Conservation (phyloP, 192 early-diverging fungal species). For the Nowakowskiella sp. region DNA sequence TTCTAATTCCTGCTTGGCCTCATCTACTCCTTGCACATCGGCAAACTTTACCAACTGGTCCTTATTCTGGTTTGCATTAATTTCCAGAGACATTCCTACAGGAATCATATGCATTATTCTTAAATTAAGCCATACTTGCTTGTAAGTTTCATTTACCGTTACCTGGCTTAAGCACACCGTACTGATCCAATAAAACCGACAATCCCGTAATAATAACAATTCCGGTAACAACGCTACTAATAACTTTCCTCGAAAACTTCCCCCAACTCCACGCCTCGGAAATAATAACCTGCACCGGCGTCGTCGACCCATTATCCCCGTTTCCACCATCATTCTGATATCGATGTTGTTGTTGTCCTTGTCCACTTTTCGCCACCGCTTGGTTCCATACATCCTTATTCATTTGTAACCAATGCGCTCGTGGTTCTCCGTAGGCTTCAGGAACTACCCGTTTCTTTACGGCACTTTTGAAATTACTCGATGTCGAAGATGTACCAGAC, state of each 20-base stretch:
- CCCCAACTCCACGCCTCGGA: constrained; percentile 51
- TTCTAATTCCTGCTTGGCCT: constrained; percentile 94
- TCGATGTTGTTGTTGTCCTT: background rate
- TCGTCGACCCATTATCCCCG: constrained; percentile 9
- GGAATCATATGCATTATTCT: background rate
- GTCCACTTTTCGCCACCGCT: constrained; percentile 6
- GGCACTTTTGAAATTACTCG: constrained; percentile 6
- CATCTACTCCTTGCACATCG: constrained; percentile 96
- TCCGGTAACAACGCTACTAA: constrained; percentile 30
- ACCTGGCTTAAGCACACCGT: constrained; percentile 46
- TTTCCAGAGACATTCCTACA: constrained; percentile 32
- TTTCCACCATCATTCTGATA: constrained; percentile 6
- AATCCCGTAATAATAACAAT: constrained; percentile 44
- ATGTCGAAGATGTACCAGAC: background rate
- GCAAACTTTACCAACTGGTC: constrained; percentile 70
- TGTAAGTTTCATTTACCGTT: constrained; percentile 1
- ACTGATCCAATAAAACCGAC: constrained; percentile 45
- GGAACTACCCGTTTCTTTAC: background rate
- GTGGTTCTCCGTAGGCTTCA: constrained; percentile 5
- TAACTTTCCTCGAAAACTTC: constrained; percentile 39
- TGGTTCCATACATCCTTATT: constrained; percentile 18
- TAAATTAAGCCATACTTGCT: background rate
- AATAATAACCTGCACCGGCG: constrained; percentile 42
- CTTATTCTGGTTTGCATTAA: constrained; percentile 36
- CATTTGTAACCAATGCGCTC: constrained; percentile 25